Conservation (phyloP, 345 rosid species). For the Boechera stricta region DNA sequence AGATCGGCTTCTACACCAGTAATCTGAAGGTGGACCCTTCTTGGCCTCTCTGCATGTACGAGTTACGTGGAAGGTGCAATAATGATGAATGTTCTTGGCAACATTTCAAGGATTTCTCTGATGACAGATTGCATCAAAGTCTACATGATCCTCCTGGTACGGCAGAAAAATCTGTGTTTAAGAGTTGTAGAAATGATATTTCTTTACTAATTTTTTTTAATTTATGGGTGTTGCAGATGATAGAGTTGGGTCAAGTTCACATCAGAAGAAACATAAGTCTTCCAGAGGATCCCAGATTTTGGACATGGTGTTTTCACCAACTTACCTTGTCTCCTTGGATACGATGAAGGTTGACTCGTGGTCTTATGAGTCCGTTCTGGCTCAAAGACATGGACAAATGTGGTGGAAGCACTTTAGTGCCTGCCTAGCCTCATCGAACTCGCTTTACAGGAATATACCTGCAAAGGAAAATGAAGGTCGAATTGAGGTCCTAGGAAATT, state of each 20-base stretch:
- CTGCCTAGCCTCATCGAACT: slow-evolving; percentile 67
- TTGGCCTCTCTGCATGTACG: slow-evolving; percentile 90
- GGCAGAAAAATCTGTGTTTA: slow-evolving; percentile 36
- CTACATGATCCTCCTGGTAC: slow-evolving; percentile 49
- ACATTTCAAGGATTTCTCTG: slow-evolving; percentile 68
- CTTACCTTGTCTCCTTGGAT: slow-evolving; percentile 80
- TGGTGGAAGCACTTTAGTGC: slow-evolving; percentile 80
- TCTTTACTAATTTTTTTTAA: slow-evolving; percentile 28
- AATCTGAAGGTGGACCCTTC: slow-evolving; percentile 69
- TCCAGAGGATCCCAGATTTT: slow-evolving; percentile 45
- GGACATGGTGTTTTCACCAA: slow-evolving; percentile 56
- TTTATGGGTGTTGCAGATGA: slow-evolving; percentile 56
- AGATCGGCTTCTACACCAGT: slow-evolving; percentile 56
- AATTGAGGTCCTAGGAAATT: slow-evolving; percentile 63
- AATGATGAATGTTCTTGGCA: slow-evolving; percentile 95
- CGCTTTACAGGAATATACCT: slow-evolving; percentile 54
- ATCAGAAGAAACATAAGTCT: slow-evolving; percentile 43
- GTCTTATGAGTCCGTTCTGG: slow-evolving; percentile 55
- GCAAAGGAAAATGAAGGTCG: slow-evolving; percentile 71
- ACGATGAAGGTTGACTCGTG: slow-evolving; percentile 61
- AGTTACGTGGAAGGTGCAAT: slow-evolving; percentile 97
- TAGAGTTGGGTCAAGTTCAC: slow-evolving; percentile 46
- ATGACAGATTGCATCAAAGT: slow-evolving; percentile 43
- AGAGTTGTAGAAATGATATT: slow-evolving; percentile 18
- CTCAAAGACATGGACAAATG: slow-evolving; percentile 57